Base-by-base conservation (phyloP, 1,139 yeast species). In the Scheffersomyces titani region DNA sequence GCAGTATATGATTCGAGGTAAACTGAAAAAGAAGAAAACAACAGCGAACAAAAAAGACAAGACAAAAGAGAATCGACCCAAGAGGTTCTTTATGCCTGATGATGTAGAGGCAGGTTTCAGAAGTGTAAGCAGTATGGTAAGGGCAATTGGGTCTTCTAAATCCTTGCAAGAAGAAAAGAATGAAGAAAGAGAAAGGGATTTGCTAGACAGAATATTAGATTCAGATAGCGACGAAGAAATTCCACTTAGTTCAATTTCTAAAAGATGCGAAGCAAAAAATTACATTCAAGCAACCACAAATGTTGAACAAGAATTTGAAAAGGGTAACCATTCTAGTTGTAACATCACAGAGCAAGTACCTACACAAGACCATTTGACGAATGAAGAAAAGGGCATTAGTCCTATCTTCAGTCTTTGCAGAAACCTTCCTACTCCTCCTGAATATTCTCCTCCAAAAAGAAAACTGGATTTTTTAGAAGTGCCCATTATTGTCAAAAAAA, bases 51-150 rank as follows among this genome's bases (percentile, higher is more conserved):
- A 52, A 13, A 54, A 53, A 36, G 56, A 57, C 44, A 54, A 53
- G 30, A 59, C 54, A 30, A 52, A 58, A 16, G 58, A 62, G 49
- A 73, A 70, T 51, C 52, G 59, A 0, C 64, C 68, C 48, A 80
- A 79, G 65, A 64, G 73, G 55, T 90, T 90, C 63, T 85, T 86
- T 69, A 87, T 90, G 91, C 97, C 97, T 0, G 93, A 89, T 62
- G 81, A 87, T 66, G 97, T 86, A 3, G 84, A 81, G 44, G 82
- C 88, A 0, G 96, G 96, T 0, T 90, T 92, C 63, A 76, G 79
- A 49, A 76, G 77, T 18, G 94, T 90, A 1, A 75, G 84, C 3
- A 71, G 74, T 47, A 65, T 88, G 73, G 80, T 87, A 6, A 69
- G 75, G 52, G 74, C 70, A 56, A 63, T 68, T 54, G 61, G 69